Evolutionary conservation across 192 early-diverging fungal genomes (phyloP), one percentile per base, ranked within the genome.

Genomic region (Coemansia erecta): DNA sequence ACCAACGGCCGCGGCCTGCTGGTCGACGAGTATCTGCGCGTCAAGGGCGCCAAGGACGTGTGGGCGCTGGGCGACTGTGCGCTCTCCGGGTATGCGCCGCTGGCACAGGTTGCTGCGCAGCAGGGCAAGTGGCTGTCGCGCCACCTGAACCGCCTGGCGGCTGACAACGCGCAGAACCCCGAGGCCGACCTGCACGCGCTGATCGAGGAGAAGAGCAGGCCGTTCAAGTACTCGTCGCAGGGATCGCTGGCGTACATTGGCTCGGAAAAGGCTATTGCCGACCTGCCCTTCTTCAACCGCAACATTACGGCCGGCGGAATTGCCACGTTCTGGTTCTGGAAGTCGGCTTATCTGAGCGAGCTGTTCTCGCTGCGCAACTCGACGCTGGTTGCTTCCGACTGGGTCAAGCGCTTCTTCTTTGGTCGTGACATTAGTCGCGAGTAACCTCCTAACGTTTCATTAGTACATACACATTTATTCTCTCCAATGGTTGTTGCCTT

Each of bases 1-100:
- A 72, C 63, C 51, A 71, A 66, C 55, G 43, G 56, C 51, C 86
- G 78, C 39, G 78, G 90, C n/a, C 73, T 90, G 23, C 44, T 92
- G 21, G 91, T 90, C 9, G 91, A 96, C 72, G 81, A 81, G 48
- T 84, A 85, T 43, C 70, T 93, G 61, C 81, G 90, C 24, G 90
- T 96, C 1, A 64, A 91, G 66, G 82, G 84, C 39, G 77, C 87
- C 19, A 73, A 82, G 7, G 81, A 86, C 55, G 83, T 92, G 1
- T 94, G 86, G 84, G 91, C 91, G 0, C 63, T 93, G n/a, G 95
- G 95, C 39, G 95, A 97, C 76, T 95, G 93, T 62, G 91, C 92
- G 3, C 81, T 94, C 55, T 79, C 88, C 53, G 87, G 85, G 8
- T 81, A 89, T 39, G 83, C 85, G 33, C 82, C 91, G 19, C 91